These are phyloP conservation scores for Sclerotinia nivalis DNA, from an alignment of 2,329 filamentous ascomycete species.

Conservation along the genomic window DNA sequence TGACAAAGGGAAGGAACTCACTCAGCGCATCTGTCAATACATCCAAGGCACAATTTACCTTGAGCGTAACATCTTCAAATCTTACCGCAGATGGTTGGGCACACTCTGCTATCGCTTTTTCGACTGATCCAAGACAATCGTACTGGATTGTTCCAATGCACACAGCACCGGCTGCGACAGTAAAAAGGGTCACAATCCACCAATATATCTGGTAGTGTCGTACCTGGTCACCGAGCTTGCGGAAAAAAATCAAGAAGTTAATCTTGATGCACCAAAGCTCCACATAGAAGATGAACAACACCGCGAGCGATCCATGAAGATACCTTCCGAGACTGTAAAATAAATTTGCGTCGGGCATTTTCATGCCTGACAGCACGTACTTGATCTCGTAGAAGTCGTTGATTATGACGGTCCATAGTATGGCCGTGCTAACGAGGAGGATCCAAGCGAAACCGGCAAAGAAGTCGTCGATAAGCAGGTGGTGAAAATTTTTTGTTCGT, in stretches of 20 bases:
- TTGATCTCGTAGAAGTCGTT: background rate
- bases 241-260: background rate
- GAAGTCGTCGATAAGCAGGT: background rate
- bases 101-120: background rate
- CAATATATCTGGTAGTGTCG: background rate
- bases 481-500: too few species aligned
- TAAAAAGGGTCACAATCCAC: background rate
- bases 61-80: background rate
- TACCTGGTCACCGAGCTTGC: background rate
- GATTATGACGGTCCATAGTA: background rate
- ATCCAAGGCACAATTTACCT: background rate
- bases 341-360: background rate
- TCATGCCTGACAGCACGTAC: background rate
- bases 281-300: background rate
- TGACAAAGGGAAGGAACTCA: too few species aligned
- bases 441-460: background rate
- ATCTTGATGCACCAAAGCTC: background rate
- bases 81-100: background rate
- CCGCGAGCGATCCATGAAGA: background rate
- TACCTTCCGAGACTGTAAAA: background rate
- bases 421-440: background rate
- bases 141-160: conserved; percentile 1
- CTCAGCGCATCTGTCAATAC: background rate
- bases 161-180: background rate
- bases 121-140: background rate